Conservation (phyloP, 2,329 filamentous ascomycete genomes). For the Ilyonectria sp. region DNA sequence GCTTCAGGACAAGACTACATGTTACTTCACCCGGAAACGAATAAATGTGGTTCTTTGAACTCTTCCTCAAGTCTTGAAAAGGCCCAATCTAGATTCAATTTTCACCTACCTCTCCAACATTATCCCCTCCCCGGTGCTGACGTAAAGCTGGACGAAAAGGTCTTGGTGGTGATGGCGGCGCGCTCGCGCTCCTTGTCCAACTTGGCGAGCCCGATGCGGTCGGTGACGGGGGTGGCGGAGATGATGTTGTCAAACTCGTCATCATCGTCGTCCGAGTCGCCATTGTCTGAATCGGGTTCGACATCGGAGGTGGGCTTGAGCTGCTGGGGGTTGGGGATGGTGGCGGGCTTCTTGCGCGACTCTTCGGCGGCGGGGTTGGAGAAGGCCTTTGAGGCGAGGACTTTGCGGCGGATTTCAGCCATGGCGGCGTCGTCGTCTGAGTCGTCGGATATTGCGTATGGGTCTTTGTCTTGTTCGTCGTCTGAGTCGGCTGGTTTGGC, state of each 20-base stretch:
- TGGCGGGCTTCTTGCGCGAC: slow-evolving; percentile 71
- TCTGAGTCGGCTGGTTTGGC: slow-evolving; percentile 54
- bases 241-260: slow-evolving; percentile 95
- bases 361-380: slow-evolving; percentile 58
- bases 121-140: slow-evolving; percentile 66
- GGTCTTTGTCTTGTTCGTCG: slow-evolving; percentile 71
- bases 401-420: slow-evolving; percentile 90
- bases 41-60: background rate
- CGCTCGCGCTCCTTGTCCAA: slow-evolving; percentile 69
- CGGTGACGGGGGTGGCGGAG: slow-evolving; percentile 89
- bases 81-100: background rate
- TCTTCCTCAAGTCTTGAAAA: background rate
- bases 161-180: slow-evolving; percentile 63
- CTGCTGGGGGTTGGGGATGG: slow-evolving; percentile 72
- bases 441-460: slow-evolving; percentile 84
- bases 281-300: slow-evolving; percentile 81
- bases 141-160: slow-evolving; percentile 65
- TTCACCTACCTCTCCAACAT: slow-evolving; percentile 13
- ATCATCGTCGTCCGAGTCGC: slow-evolving; percentile 70
- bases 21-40: background rate
- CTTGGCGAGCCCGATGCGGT: slow-evolving; percentile 78
- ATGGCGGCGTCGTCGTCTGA: slow-evolving; percentile 88
- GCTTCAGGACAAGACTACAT: background rate
- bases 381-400: slow-evolving; percentile 94
- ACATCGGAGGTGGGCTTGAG: slow-evolving; percentile 75